Percentiles rank a stretch among this genome's conserved stretches.
Conservation (phyloP, 345 rosid species). For the Dovyalis caffra region DNA sequence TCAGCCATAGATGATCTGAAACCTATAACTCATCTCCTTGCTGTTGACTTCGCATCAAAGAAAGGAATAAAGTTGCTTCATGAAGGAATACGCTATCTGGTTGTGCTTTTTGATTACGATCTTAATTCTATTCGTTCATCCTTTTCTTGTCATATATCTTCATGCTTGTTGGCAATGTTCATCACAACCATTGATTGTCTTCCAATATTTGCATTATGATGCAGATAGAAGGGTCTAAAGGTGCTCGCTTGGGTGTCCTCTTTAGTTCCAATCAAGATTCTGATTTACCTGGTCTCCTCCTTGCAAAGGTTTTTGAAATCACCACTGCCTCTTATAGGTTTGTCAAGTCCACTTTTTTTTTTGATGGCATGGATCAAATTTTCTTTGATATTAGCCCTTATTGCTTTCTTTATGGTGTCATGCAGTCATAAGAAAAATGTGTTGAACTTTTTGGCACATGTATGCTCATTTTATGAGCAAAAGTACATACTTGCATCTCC, state of each 20-base stretch:
- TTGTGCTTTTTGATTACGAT: conserved; percentile 26
- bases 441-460: conserved; percentile 66
- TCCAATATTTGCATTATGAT: conserved; percentile 25
- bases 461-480: conserved; percentile 73
- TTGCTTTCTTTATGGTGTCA: conserved; percentile 28
- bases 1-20: conserved; percentile 84
- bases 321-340: conserved; percentile 77
- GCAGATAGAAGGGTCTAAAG: conserved; percentile 80
- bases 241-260: conserved; percentile 79
- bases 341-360: conserved; percentile 19
- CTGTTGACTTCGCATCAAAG: conserved; percentile 69
- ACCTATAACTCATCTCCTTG: conserved; percentile 94
- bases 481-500: conserved; percentile 52
- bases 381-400: conserved; percentile 5
- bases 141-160: not conserved
- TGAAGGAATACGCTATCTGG: conserved; percentile 91
- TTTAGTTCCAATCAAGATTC: conserved; percentile 54
- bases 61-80: conserved; percentile 78
- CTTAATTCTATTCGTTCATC: not conserved
- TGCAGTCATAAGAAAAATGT: conserved; percentile 78
- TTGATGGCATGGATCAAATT: not conserved
- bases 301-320: conserved; percentile 63
- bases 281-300: conserved; percentile 55
- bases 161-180: not conserved
- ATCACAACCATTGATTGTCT: conserved; percentile 21